Conservation (phyloP, 352 stramenopile species). For the Salisapilia sapeloensis region DNA sequence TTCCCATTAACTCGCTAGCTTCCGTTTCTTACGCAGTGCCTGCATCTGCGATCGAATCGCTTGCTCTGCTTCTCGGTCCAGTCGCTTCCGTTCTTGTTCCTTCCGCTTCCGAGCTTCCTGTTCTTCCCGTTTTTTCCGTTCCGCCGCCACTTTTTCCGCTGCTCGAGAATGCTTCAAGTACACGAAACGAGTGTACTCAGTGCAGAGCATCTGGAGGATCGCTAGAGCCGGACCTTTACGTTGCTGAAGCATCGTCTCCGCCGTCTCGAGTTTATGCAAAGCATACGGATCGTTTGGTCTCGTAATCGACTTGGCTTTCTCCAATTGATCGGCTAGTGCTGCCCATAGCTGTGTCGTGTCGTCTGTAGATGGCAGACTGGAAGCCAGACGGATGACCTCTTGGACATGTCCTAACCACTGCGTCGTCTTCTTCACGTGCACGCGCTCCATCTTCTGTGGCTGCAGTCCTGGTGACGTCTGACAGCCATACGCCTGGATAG, state of each 20-base stretch:
- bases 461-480: conserved; percentile 10
- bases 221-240: conserved; percentile 42
- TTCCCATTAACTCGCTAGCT: conserved; percentile 15
- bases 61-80: conserved; percentile 43
- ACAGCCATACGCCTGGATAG: neutral
- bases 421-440: conserved; percentile 61
- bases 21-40: conserved; percentile 61
- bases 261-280: conserved; percentile 36
- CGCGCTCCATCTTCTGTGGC: conserved; percentile 59
- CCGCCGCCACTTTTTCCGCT: conserved; percentile 40
- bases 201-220: conserved; percentile 45
- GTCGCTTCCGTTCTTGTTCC: conserved; percentile 44
- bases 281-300: conserved; percentile 58
- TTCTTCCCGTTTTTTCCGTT: conserved; percentile 55
- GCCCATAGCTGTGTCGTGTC: conserved; percentile 7
- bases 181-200: conserved; percentile 75
- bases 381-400: conserved; percentile 43
- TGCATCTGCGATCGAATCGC: conserved; percentile 69
- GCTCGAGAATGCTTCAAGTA: conserved; percentile 71
- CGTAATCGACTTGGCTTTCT: conserved; percentile 42
- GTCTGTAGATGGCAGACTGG: conserved; percentile 3
- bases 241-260: conserved; percentile 30
- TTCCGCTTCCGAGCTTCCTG: conserved; percentile 34
- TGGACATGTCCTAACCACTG: conserved; percentile 46
- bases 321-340: conserved; percentile 28